Conservation (phyloP, 805 yeast species). For the Saccharomycopsis olivae region DNA sequence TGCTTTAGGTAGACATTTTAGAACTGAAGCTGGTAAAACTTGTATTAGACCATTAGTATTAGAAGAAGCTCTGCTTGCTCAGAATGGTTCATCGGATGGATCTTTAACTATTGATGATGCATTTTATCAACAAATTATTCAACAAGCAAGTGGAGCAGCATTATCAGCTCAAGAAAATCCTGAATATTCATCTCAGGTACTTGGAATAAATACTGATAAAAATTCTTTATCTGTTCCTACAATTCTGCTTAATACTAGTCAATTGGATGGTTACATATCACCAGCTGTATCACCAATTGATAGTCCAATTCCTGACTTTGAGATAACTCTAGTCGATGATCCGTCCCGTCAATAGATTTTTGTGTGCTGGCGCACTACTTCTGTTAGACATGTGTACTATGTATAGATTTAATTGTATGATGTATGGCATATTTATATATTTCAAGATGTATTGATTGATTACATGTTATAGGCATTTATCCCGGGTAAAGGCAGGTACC, state of each 20-base stretch:
- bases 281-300: constrained; percentile 13
- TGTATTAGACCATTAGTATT: constrained; percentile 62
- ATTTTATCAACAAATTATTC: constrained; percentile 8
- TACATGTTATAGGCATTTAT: too few relatives aligned
- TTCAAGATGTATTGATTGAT: too few relatives aligned
- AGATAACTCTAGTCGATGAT: too few relatives aligned
- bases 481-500: too few relatives aligned
- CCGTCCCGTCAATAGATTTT: too few relatives aligned
- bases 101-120: neutral
- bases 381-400: too few relatives aligned
- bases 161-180: too few relatives aligned
- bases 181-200: neutral
- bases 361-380: too few relatives aligned
- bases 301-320: constrained; percentile 16
- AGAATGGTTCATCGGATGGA: constrained; percentile 22
- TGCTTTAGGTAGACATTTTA: constrained; percentile 68
- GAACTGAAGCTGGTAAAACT: constrained; percentile 66
- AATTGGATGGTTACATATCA: neutral
- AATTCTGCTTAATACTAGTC: neutral
- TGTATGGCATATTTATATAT: too few relatives aligned
- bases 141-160: too few relatives aligned
- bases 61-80: constrained; percentile 41
- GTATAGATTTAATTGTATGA: too few relatives aligned
- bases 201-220: neutral
- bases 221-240: neutral